A percentile compares a stretch with the other conserved stretches of the same genome.
Conservation (phyloP, 306 rosid species). For the Quercus wislizeni region DNA sequence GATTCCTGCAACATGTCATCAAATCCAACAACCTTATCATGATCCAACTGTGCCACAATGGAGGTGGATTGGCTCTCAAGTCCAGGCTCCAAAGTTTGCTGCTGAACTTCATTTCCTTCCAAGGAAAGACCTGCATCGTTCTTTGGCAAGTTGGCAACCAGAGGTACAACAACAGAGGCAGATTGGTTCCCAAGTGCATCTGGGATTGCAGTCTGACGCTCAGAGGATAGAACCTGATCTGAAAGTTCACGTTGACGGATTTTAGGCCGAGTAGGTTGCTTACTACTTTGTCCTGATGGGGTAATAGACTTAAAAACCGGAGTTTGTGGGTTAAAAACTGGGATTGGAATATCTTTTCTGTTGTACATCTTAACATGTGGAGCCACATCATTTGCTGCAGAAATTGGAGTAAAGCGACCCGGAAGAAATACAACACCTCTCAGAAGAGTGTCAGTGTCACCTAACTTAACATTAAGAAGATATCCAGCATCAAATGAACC, state of each 20-base stretch:
- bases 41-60: constrained; percentile 11
- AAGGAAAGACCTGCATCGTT: constrained; percentile 10
- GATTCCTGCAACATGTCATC: constrained; percentile 25
- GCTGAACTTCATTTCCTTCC: constrained; percentile 30
- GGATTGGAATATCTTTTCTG: constrained; percentile 45
- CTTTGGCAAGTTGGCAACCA: constrained; percentile 6
- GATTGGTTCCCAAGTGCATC: constrained; percentile 11
- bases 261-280: constrained; percentile 30
- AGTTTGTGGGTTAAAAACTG: constrained; percentile 27
- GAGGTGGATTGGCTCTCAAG: constrained; percentile 23
- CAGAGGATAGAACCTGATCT: constrained; percentile 20
- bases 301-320: constrained; percentile 22
- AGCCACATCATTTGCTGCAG: constrained; percentile 54
- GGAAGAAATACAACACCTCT: constrained; percentile 59
- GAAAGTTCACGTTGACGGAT: constrained; percentile 12
- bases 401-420: constrained; percentile 39
- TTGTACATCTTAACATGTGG: constrained; percentile 45
- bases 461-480: constrained; percentile 53
- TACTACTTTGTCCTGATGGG: constrained; percentile 31
- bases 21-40: constrained; percentile 21
- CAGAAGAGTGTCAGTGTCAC: constrained; percentile 32
- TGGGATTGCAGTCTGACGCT: constrained; percentile 9
- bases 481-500: constrained; percentile 54
- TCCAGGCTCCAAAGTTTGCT: constrained; percentile 13
- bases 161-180: constrained; percentile 18